Base-by-base conservation (phyloP, 139 green algal genomes). In the Volvox africanus region DNA sequence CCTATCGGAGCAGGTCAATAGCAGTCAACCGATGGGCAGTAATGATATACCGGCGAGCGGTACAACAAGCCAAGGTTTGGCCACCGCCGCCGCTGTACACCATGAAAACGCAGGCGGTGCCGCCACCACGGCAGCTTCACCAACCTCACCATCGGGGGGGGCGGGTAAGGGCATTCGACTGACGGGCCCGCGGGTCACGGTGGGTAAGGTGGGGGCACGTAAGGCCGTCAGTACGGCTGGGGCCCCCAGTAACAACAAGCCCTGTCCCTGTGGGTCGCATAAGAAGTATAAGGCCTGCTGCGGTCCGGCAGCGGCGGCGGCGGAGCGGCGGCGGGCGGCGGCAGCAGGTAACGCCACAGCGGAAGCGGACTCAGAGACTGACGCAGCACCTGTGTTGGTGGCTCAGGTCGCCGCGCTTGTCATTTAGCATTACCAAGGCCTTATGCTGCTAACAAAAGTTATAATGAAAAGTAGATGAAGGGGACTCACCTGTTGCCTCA, bases 251-350 rank as follows among this genome's bases (percentile, higher is more conserved):
- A 91, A 88, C 65, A 93, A 93, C 86, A 93, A 93, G 85, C 62
- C 14, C 24, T 93, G 91, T 80, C 91, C 91, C 0, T 93, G 91
- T 50, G 95, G 95, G 26, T 92, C 73, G 28, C 88, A 78, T 13
- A 69, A 89, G 18, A 96, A 96, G 79, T 94, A 92, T 80, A 97
- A 97, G 83, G 92, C 92, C 61, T 97, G 95, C 88, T 96, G 95
- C 65, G 94, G 90, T 1, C 50, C 71, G 1, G 86, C 86, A 32
- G 86, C 71, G 16, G 86, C 86, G 6, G 73, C 71, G 2, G 86
- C 73, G 19, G 50, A 26, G 50, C 71, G 86, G 86, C 71, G 86
- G 71, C 50, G 33, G 0, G 86, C 86, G 30, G 71, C 85, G 69
- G 69, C 50, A 75, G 86, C 20, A 2, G 71, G 61, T 13, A 22